phyloP scores from a whole-genome alignment of 352 stramenopile genomes.

The Pythium folliculosum region DNA sequence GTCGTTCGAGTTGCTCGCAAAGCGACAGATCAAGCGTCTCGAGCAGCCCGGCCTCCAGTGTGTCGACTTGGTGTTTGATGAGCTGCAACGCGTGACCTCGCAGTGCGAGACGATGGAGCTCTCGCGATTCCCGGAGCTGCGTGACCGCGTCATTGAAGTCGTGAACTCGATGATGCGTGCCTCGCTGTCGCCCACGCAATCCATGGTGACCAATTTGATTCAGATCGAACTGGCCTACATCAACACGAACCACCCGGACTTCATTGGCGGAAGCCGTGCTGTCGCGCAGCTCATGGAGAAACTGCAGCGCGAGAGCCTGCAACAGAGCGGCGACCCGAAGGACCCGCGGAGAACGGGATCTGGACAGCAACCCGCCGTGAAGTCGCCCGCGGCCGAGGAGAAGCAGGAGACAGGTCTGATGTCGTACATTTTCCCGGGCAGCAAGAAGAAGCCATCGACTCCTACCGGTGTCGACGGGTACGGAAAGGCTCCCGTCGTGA shows the following conservation, averaged over 20 bases:
- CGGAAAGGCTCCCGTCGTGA: conserved; percentile 79
- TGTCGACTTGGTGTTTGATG: conserved; percentile 98
- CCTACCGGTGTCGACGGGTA: conserved; percentile 25
- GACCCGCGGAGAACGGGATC: conserved; percentile 47
- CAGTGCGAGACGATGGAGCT: conserved; percentile 96
- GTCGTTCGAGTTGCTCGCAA: conserved; percentile 97
- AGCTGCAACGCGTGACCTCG: conserved; percentile 95
- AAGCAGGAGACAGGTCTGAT: conserved; percentile 71
- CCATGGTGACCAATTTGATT: conserved; percentile 98
- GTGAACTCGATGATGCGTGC: conserved; percentile 89
- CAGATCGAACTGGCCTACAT: conserved; percentile 99
- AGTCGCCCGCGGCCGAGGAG: conserved; percentile 34
- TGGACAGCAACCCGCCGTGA: conserved; percentile 22
- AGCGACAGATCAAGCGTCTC: conserved; percentile 96
- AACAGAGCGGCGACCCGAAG: conserved; percentile 41
- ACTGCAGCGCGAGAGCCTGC: conserved; percentile 86
- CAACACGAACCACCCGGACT: conserved; percentile 99
- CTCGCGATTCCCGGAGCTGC: conserved; percentile 93
- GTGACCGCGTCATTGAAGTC: conserved; percentile 96
- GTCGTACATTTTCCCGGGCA: conserved; percentile 75
- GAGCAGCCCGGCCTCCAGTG: conserved; percentile 96
- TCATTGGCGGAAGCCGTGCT: conserved; percentile 95
- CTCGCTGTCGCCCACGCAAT: conserved; percentile 76
- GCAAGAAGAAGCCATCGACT: conserved; percentile 42
- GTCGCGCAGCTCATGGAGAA: conserved; percentile 96